These are phyloP conservation scores for Talaromyces amestolkiae DNA, from an alignment of 2,329 filamentous ascomycete genomes.

Conservation along the genomic window DNA sequence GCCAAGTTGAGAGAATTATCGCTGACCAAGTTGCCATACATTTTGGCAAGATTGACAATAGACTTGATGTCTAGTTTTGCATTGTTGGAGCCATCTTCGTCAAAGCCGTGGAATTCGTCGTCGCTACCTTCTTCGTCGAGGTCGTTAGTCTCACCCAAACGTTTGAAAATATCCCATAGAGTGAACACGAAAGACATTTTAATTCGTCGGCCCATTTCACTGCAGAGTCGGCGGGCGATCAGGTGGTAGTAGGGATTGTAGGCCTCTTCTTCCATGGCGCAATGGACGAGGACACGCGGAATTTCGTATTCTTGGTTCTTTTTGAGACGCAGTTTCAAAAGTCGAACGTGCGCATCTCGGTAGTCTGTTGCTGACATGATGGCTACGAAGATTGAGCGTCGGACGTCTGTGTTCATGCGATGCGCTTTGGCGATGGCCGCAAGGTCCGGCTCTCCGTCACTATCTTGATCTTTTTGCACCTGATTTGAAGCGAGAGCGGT, in stretches of 20 bases:
- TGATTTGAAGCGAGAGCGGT: neutral
- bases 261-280: constrained; percentile 73
- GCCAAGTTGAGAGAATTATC: constrained; percentile 59
- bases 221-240: constrained; percentile 74
- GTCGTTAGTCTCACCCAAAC: constrained; percentile 69
- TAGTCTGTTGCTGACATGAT: constrained; percentile 82
- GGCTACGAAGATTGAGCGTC: constrained; percentile 87
- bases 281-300: constrained; percentile 81
- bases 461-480: constrained; percentile 26
- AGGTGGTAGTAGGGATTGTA: constrained; percentile 95
- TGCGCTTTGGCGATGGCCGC: constrained; percentile 72
- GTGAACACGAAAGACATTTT: constrained; percentile 84
- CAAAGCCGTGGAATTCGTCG: constrained; percentile 44
- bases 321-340: constrained; percentile 80
- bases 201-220: constrained; percentile 63
- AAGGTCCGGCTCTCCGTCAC: constrained; percentile 59
- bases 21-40: constrained; percentile 63
- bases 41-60: constrained; percentile 65
- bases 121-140: constrained; percentile 64
- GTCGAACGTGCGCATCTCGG: constrained; percentile 75
- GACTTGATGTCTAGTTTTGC: constrained; percentile 54
- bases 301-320: constrained; percentile 83
- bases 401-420: constrained; percentile 81
- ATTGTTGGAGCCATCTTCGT: constrained; percentile 41
- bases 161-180: constrained; percentile 80